These are phyloP conservation scores for Sarcodon sp. DNA, from an alignment of 768 basidiomycete genomes.

Conservation along the genomic window DNA sequence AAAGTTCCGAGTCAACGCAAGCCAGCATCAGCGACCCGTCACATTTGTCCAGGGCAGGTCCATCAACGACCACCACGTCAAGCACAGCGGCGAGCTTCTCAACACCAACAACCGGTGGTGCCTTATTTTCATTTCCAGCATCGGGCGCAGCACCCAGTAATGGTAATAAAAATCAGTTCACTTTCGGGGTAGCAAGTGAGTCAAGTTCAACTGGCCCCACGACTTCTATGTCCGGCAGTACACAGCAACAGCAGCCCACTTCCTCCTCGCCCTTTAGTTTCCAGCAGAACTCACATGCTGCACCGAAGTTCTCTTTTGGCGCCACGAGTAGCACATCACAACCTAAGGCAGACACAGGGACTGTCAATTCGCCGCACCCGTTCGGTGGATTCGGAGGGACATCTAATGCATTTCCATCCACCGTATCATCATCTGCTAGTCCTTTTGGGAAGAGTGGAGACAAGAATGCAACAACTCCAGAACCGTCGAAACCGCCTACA, in stretches of 20 bases:
- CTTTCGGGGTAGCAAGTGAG: neutral
- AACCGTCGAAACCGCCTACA: no score
- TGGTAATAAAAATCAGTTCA: neutral
- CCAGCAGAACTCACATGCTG: neutral
- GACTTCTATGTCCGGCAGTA: conserved; percentile 11
- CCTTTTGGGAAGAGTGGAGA: no score
- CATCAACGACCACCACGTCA: neutral
- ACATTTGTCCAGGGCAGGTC: neutral
- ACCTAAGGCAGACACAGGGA: no score
- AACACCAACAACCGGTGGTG: neutral
- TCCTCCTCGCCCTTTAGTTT: conserved; percentile 2
- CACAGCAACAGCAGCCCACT: conserved; percentile 5
- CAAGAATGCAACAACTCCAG: no score
- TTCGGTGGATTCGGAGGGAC: no score
- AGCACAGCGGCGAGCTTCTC: neutral
- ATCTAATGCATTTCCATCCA: no score
- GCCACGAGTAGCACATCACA: conserved; percentile 5
- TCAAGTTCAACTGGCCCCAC: neutral
- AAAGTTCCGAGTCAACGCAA: neutral
- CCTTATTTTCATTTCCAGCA: neutral
- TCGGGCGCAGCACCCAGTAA: neutral
- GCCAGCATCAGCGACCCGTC: neutral
- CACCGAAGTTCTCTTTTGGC: conserved; percentile 28
- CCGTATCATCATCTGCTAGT: no score
- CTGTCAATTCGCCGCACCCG: no score